Evolutionary conservation across 2,329 filamentous ascomycete genomes (phyloP).

Genomic region (Botryotinia calthae): DNA sequence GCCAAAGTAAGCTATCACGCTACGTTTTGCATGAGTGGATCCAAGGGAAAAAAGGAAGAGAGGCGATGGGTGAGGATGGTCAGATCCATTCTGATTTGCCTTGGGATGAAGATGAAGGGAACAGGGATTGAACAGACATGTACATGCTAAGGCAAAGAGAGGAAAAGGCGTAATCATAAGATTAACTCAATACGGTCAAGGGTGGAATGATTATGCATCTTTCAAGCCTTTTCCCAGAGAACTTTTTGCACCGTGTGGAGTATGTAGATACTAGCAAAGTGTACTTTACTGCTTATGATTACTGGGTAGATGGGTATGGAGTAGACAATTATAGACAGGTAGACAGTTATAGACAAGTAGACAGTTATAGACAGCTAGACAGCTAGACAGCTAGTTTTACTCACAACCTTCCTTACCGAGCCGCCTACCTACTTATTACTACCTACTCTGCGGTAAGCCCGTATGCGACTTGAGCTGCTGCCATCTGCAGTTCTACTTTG

Average conservation of each 20-base stretch:
- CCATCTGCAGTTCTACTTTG: not conserved
- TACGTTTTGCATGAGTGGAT: constrained; percentile 21
- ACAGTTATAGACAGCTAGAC: not conserved
- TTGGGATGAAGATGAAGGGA: not conserved
- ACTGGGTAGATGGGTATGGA: not conserved
- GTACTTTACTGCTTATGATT: no score
- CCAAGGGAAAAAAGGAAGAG: not conserved
- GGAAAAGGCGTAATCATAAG: not conserved
- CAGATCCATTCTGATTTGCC: not conserved
- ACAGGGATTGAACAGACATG: not conserved
- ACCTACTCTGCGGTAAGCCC: not conserved
- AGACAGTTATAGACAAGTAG: not conserved
- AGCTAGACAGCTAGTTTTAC: not conserved
- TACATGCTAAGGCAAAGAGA: not conserved
- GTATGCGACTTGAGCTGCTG: not conserved
- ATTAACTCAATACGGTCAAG: constrained; percentile 15
- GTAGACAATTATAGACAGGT: not conserved
- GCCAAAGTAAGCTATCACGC: constrained; percentile 15
- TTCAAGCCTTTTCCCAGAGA: not conserved
- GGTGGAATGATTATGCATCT: constrained; percentile 7
- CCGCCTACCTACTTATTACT: not conserved
- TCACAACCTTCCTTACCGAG: not conserved
- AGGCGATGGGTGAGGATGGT: not conserved
- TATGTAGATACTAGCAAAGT: no score
- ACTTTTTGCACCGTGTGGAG: no score